A percentile compares a stretch with the other conserved stretches of the same genome.
phyloP scores from a whole-genome alignment of 73 alveolate species.

The Paramecium tetraurelia region DNA sequence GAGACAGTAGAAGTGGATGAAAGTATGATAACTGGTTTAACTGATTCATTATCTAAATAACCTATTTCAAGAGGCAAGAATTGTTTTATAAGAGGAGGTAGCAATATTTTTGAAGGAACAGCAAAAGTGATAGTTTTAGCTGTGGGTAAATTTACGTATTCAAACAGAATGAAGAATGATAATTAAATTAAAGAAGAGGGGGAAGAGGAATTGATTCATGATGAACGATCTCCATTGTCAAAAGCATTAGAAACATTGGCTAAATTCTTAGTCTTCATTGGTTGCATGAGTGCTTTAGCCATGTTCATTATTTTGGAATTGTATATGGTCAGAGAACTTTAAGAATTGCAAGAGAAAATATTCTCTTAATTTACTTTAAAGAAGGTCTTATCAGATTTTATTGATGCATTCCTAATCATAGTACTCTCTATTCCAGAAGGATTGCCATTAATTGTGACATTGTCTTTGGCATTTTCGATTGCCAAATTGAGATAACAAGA shows the following conservation, averaged over 20 bases:
- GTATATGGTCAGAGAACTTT: slow-evolving; percentile 3
- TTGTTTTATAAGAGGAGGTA: slow-evolving; percentile 79
- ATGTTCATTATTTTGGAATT: slow-evolving; percentile 73
- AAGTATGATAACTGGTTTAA: slow-evolving; percentile 66
- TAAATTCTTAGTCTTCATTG: slow-evolving; percentile 76
- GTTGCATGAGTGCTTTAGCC: slow-evolving; percentile 79
- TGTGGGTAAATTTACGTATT: slow-evolving; percentile 62
- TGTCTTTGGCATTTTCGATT: slow-evolving; percentile 74
- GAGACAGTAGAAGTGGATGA: slow-evolving; percentile 62
- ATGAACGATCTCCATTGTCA: slow-evolving; percentile 75
- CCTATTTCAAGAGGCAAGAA: slow-evolving; percentile 13
- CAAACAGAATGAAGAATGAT: slow-evolving; percentile 61
- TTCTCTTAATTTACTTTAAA: neutral
- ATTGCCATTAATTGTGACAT: slow-evolving; percentile 77
- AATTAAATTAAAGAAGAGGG: slow-evolving; percentile 69
- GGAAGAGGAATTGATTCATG: slow-evolving; percentile 68
- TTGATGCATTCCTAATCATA: slow-evolving; percentile 69
- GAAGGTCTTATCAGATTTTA: slow-evolving; percentile 52
- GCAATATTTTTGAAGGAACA: slow-evolving; percentile 85
- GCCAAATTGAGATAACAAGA: slow-evolving; percentile 65
- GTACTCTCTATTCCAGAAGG: slow-evolving; percentile 85
- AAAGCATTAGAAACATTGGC: slow-evolving; percentile 87
- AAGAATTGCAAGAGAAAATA: neutral
- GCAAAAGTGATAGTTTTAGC: slow-evolving; percentile 76
- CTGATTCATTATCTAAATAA: slow-evolving; percentile 62